These are phyloP conservation scores for Verticillium klebahnii DNA, from an alignment of 2,329 filamentous ascomycete genomes.

Conservation along the genomic window DNA sequence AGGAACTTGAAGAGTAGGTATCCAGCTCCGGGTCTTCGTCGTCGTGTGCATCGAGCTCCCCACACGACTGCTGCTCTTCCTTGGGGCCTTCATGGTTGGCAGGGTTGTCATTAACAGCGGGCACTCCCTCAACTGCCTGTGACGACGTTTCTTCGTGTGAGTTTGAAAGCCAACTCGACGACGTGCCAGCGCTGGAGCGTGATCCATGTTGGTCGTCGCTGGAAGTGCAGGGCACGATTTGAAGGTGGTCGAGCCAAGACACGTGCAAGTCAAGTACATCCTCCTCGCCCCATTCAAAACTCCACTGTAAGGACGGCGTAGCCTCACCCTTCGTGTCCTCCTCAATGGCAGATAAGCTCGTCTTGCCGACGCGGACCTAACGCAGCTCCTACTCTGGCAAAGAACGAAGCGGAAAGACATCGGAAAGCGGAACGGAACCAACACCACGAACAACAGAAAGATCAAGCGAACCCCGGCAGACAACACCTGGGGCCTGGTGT, in stretches of 20 bases:
- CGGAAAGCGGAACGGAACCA: neutral
- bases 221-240: neutral
- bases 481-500: neutral
- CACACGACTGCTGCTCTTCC: neutral
- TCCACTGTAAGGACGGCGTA: neutral
- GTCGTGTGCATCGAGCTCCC: neutral
- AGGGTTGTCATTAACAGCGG: neutral
- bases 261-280: neutral
- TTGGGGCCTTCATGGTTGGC: neutral
- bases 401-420: neutral
- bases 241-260: neutral
- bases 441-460: neutral
- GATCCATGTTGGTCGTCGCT: too few species aligned
- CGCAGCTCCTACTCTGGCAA: neutral
- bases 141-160: neutral
- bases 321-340: neutral
- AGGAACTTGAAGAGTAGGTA: neutral
- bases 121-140: neutral
- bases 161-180: neutral
- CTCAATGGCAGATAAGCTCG: neutral
- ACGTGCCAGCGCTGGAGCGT: neutral
- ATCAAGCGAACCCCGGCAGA: neutral
- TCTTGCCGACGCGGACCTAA: neutral
- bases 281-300: neutral
- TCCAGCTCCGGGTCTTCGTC: neutral